These are phyloP conservation scores for Floccularia luteovirens DNA, from an alignment of 768 basidiomycete genomes.

Conservation along the genomic window DNA sequence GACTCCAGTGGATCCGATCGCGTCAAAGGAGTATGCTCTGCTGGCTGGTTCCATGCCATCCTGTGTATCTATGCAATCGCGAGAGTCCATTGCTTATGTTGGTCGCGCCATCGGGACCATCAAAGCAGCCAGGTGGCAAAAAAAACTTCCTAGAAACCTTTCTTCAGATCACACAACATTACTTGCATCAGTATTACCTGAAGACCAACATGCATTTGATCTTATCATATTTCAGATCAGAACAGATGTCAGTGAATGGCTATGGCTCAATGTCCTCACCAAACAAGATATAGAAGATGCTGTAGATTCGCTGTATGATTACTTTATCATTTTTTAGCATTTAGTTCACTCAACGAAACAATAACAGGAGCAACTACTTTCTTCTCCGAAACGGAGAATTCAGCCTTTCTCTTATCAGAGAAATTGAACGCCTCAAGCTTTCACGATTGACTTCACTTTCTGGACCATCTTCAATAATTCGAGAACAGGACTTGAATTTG, in stretches of 20 bases:
- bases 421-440: conserved; percentile 78
- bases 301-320: conserved; percentile 72
- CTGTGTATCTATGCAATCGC: conserved; percentile 63
- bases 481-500: conserved; percentile 85
- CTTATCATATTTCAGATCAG: conserved; percentile 66
- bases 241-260: conserved; percentile 84
- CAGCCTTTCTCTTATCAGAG: conserved; percentile 73
- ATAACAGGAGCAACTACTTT: conserved; percentile 77
- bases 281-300: conserved; percentile 77
- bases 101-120: conserved; percentile 84
- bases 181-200: conserved; percentile 60
- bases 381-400: conserved; percentile 87
- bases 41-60: conserved; percentile 65
- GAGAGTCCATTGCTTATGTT: conserved; percentile 80
- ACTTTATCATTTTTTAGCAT: not conserved
- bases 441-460: conserved; percentile 66
- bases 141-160: conserved; percentile 63
- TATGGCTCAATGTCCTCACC: conserved; percentile 87
- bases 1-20: conserved; percentile 59
- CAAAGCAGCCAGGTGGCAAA: conserved; percentile 71
- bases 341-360: conserved; percentile 7
- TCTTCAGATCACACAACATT: conserved; percentile 58
- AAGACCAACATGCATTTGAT: conserved; percentile 75
- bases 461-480: conserved; percentile 67
- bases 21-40: conserved; percentile 50